phyloP scores from a whole-genome alignment of 192 early-diverging fungal genomes.

The Haplosporangium gracile region DNA sequence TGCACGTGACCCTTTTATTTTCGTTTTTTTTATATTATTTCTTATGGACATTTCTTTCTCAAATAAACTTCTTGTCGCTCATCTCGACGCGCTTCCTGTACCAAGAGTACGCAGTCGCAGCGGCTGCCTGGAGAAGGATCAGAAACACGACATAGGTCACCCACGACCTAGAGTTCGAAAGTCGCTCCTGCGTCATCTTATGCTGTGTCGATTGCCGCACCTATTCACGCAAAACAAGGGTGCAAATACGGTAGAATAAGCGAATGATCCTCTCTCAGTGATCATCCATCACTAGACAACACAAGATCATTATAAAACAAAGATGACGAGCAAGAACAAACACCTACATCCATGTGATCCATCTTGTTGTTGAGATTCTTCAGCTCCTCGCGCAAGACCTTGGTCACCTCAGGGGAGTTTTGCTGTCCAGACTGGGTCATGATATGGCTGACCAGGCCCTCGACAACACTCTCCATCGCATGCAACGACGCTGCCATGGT shows the following conservation, averaged over 20 bases:
- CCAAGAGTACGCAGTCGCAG: constrained; percentile 28
- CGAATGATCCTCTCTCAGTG: background rate
- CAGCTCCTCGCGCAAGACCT: constrained; percentile 45
- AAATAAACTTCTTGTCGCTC: constrained; percentile 54
- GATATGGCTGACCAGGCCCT: constrained; percentile 35
- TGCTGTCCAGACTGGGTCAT: constrained; percentile 7
- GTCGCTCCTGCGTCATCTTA: constrained; percentile 17
- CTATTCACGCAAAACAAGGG: background rate
- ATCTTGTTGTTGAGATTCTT: constrained; percentile 40
- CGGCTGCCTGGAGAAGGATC: constrained; percentile 31
- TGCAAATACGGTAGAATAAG: background rate
- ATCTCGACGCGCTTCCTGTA: constrained; percentile 49
- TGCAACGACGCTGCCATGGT: constrained; percentile 29
- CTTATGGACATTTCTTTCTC: no score
- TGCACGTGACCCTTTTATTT: background rate
- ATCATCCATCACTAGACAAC: background rate
- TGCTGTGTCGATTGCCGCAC: constrained; percentile 44
- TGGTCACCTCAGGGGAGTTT: constrained; percentile 18
- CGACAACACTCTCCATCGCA: constrained; percentile 46
- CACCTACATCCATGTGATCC: constrained; percentile 51
- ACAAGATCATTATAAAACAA: background rate
- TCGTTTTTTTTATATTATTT: background rate
- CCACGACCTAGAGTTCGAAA: constrained; percentile 41
- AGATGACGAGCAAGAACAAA: background rate
- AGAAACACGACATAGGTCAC: constrained; percentile 37